Evolutionary conservation across 1,284 basidiomycete species (phyloP).

Genomic region (Phellinidium pouzarii): DNA sequence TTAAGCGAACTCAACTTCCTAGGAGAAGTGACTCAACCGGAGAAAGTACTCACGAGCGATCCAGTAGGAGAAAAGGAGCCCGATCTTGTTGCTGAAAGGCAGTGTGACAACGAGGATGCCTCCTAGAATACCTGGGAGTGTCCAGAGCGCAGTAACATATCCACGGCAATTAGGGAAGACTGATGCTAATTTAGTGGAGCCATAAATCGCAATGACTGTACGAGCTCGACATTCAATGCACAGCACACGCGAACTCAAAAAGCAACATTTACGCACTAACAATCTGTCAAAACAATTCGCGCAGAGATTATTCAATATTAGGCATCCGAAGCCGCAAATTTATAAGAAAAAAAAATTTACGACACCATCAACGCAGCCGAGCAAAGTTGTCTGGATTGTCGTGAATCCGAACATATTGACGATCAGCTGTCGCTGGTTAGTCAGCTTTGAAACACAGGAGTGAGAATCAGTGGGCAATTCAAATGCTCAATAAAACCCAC

Average conservation of each 20-base stretch:
- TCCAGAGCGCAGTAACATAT: conserved; percentile 27
- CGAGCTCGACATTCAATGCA: background rate
- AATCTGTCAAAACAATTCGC: background rate
- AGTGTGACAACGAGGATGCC: conserved; percentile 28
- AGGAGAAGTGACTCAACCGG: background rate
- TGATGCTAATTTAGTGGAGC: conserved; percentile 19
- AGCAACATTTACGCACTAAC: conserved; percentile 4
- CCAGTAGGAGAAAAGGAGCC: conserved; percentile 26
- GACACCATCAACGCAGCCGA: conserved; percentile 27
- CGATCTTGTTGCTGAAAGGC: conserved; percentile 27
- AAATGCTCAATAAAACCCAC: background rate
- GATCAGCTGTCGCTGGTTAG: conserved; percentile 30
- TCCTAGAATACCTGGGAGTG: conserved; percentile 30
- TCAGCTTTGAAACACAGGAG: conserved; percentile 22
- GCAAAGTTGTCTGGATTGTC: conserved; percentile 15
- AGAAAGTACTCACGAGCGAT: conserved; percentile 22
- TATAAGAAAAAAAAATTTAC: background rate
- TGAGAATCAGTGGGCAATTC: background rate
- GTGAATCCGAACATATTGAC: conserved; percentile 27
- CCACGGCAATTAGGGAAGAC: conserved; percentile 21
- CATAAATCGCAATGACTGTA: conserved; percentile 21
- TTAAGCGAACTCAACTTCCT: background rate
- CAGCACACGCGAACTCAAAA: background rate
- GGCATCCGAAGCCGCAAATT: background rate
- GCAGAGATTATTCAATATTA: no score